phyloP scores from a whole-genome alignment of 2,329 filamentous ascomycete genomes.

The Epicoccum sorghinum region DNA sequence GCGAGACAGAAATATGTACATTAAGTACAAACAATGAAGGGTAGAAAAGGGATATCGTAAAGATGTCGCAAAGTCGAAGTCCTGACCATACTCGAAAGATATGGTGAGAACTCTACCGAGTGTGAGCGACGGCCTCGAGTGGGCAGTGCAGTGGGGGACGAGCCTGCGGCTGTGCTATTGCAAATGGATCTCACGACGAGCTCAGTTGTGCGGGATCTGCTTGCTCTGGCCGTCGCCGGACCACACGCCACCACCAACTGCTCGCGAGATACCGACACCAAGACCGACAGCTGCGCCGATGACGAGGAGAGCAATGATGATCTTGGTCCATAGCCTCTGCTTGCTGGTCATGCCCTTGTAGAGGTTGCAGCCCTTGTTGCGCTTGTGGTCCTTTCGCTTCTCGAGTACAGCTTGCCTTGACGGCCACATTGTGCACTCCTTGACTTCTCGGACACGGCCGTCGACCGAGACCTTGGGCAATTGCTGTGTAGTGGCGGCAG shows the following conservation, averaged over 20 bases:
- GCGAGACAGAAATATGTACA: conserved; percentile 24
- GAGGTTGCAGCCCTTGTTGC: conserved; percentile 47
- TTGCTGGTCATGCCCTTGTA: conserved; percentile 52
- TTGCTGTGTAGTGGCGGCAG: conserved; percentile 48
- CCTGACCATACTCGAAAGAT: conserved; percentile 7
- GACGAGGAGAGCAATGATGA: conserved; percentile 53
- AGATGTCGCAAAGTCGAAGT: conserved; percentile 8
- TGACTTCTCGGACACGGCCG: conserved; percentile 52
- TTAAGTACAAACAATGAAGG: conserved; percentile 20
- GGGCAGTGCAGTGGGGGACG: background rate
- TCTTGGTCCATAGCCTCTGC: conserved; percentile 53
- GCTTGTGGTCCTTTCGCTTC: conserved; percentile 49
- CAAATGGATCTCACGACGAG: conserved; percentile 1
- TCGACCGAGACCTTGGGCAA: conserved; percentile 49
- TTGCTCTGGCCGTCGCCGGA: conserved; percentile 46
- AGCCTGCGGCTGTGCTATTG: conserved; percentile 18
- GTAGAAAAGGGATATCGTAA: conserved; percentile 23
- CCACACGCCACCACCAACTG: conserved; percentile 57
- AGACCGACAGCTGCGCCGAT: conserved; percentile 55
- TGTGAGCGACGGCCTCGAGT: conserved; percentile 1
- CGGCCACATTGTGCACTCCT: conserved; percentile 61
- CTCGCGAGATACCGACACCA: conserved; percentile 56
- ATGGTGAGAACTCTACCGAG: conserved; percentile 5
- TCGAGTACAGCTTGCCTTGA: conserved; percentile 55
- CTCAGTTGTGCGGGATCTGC: conserved; percentile 40